Percentiles rank a stretch among this genome's conserved stretches.
These are phyloP conservation scores for Macrophomina pseudophaseolina DNA, from an alignment of 2,329 filamentous ascomycete species.

Conservation along the genomic window DNA sequence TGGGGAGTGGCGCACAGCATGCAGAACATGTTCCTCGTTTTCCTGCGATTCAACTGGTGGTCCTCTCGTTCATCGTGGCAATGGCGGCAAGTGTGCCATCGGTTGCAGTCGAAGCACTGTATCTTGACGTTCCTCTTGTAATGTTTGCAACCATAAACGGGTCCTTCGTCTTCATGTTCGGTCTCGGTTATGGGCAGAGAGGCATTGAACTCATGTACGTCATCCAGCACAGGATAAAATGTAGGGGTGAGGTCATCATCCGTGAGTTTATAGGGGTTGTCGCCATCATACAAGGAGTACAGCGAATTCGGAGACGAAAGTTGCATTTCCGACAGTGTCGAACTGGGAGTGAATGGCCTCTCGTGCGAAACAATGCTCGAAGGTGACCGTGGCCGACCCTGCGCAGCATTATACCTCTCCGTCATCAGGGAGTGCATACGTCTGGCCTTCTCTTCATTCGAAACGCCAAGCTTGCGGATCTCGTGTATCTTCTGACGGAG, in stretches of 20 bases:
- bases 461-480: slow-evolving; percentile 50
- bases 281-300: slow-evolving; percentile 40
- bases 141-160: slow-evolving; percentile 78
- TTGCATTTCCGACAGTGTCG: slow-evolving; percentile 40
- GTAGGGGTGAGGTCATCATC: slow-evolving; percentile 23
- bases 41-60: slow-evolving; percentile 77
- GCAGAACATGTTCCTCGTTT: slow-evolving; percentile 94
- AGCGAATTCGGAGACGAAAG: slow-evolving; percentile 41
- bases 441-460: slow-evolving; percentile 56
- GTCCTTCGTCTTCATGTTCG: slow-evolving; percentile 54
- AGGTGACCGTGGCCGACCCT: slow-evolving; percentile 40
- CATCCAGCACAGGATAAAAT: slow-evolving; percentile 27
- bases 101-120: slow-evolving; percentile 86
- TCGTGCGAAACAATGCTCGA: slow-evolving; percentile 46
- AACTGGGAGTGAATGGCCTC: slow-evolving; percentile 45
- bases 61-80: slow-evolving; percentile 87
- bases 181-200: slow-evolving; percentile 54
- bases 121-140: slow-evolving; percentile 96
- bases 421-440: slow-evolving; percentile 57
- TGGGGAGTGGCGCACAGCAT: slow-evolving; percentile 93
- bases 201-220: slow-evolving; percentile 39
- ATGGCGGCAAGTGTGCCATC: slow-evolving; percentile 94
- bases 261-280: slow-evolving; percentile 43
- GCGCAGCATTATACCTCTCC: slow-evolving; percentile 47
- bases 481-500: slow-evolving; percentile 54